Conservation (phyloP, 768 basidiomycete species). For the Tephrocybe rancida region DNA sequence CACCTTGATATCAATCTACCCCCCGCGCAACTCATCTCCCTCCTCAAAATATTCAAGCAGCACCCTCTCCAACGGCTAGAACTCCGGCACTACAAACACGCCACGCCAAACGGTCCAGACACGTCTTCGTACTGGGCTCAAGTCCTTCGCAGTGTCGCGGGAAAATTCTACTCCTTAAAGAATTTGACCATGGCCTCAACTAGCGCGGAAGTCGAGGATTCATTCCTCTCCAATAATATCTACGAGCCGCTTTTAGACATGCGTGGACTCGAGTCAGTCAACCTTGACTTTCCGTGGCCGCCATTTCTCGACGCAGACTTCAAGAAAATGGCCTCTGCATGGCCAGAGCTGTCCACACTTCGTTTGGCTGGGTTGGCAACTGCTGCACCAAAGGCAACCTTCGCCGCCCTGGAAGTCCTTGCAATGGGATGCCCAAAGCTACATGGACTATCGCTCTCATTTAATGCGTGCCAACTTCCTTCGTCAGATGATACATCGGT, state of each 20-base stretch:
- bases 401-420: slow-evolving; percentile 1
- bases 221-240: not conserved
- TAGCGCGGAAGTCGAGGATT: too few species aligned
- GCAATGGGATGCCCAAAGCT: slow-evolving; percentile 5
- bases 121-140: slow-evolving; percentile 3
- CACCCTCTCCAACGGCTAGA: slow-evolving; percentile 8
- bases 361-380: not conserved
- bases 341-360: slow-evolving; percentile 1
- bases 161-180: slow-evolving; percentile 6
- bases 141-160: not conserved
- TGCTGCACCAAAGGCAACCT: slow-evolving; percentile 6
- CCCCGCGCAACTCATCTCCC: not conserved
- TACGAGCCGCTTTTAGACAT: slow-evolving; percentile 10
- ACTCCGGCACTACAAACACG: not conserved
- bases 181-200: not conserved
- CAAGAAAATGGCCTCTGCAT: slow-evolving; percentile 4
- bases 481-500: not conserved
- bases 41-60: slow-evolving; percentile 6
- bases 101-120: not conserved
- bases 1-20: not conserved
- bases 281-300: slow-evolving; percentile 8
- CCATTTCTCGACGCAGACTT: slow-evolving; percentile 5
- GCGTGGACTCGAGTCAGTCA: slow-evolving; percentile 1
- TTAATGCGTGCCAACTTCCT: slow-evolving; percentile 4
- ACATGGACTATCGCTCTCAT: slow-evolving; percentile 7